Evolutionary conservation across 305 asterid species (phyloP).

Genomic region (Stenogyne calaminthoides): DNA sequence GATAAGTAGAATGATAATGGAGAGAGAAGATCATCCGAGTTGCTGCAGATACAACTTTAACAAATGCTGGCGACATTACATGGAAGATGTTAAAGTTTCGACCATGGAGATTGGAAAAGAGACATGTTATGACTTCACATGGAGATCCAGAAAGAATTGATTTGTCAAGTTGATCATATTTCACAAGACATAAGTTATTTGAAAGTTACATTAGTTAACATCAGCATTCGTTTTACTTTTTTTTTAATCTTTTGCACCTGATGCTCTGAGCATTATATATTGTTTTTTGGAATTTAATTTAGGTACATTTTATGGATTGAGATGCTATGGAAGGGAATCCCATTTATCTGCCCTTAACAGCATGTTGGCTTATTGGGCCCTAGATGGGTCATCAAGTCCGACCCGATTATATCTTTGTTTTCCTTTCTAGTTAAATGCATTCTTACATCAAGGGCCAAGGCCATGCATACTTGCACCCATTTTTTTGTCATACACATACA

Average conservation of each 20-base stretch:
- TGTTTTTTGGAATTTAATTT: too few relatives aligned
- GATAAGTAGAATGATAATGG: slow-evolving; percentile 25
- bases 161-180: neutral
- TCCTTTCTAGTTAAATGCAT: too few relatives aligned
- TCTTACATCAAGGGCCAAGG: too few relatives aligned
- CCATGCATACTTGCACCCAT: too few relatives aligned
- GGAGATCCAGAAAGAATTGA: slow-evolving; percentile 10
- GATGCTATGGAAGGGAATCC: too few relatives aligned
- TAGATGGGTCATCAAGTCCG: too few relatives aligned
- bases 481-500: too few relatives aligned
- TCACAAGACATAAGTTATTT: neutral
- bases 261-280: neutral
- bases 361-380: neutral
- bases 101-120: neutral
- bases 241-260: neutral
- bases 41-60: slow-evolving; percentile 46
- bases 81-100: slow-evolving; percentile 34
- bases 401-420: too few relatives aligned
- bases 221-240: neutral
- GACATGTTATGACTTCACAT: slow-evolving; percentile 28
- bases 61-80: slow-evolving; percentile 57
- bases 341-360: neutral
- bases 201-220: neutral
- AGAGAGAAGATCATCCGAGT: slow-evolving; percentile 37
- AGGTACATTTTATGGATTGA: too few relatives aligned